These are phyloP conservation scores for Papiliotrema nemorosa DNA, from an alignment of 1,284 basidiomycete species.

Conservation along the genomic window DNA sequence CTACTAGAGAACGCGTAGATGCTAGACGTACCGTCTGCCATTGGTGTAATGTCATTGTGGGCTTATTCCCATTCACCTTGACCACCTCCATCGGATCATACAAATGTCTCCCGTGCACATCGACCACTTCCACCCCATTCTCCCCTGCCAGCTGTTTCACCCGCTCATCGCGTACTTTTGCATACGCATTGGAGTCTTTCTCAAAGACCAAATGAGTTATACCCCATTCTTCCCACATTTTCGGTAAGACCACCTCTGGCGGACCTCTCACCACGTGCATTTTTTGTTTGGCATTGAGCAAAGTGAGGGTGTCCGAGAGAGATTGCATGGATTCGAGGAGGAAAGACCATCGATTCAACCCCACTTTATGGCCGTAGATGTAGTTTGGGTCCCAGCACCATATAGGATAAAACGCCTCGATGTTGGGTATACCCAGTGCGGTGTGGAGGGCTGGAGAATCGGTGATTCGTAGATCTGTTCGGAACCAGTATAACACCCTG, in stretches of 20 bases:
- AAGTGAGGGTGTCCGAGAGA: slow-evolving; percentile 48
- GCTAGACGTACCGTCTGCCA: slow-evolving; percentile 36
- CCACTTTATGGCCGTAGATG: slow-evolving; percentile 52
- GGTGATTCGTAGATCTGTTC: slow-evolving; percentile 55
- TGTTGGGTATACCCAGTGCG: slow-evolving; percentile 44
- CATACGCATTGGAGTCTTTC: slow-evolving; percentile 31
- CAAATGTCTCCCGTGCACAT: slow-evolving; percentile 49
- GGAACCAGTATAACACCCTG: slow-evolving; percentile 53
- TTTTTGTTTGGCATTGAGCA: slow-evolving; percentile 48
- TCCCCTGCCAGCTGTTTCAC: slow-evolving; percentile 36
- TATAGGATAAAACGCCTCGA: slow-evolving; percentile 51
- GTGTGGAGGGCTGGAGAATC: slow-evolving; percentile 53
- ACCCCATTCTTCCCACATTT: slow-evolving; percentile 52
- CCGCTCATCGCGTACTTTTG: slow-evolving; percentile 13
- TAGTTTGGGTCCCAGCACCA: slow-evolving; percentile 50
- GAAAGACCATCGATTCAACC: slow-evolving; percentile 54
- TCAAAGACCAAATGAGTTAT: slow-evolving; percentile 54
- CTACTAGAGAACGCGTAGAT: not conserved
- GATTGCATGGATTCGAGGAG: slow-evolving; percentile 52
- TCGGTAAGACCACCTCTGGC: slow-evolving; percentile 50
- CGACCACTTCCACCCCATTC: slow-evolving; percentile 42
- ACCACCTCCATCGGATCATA: slow-evolving; percentile 46
- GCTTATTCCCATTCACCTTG: slow-evolving; percentile 38
- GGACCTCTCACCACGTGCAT: slow-evolving; percentile 54
- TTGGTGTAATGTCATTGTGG: slow-evolving; percentile 41